Evolutionary conservation across 1,284 basidiomycete genomes (phyloP), one percentile per base, ranked within the genome.

Genomic region (Cryptococcus hybrid): DNA sequence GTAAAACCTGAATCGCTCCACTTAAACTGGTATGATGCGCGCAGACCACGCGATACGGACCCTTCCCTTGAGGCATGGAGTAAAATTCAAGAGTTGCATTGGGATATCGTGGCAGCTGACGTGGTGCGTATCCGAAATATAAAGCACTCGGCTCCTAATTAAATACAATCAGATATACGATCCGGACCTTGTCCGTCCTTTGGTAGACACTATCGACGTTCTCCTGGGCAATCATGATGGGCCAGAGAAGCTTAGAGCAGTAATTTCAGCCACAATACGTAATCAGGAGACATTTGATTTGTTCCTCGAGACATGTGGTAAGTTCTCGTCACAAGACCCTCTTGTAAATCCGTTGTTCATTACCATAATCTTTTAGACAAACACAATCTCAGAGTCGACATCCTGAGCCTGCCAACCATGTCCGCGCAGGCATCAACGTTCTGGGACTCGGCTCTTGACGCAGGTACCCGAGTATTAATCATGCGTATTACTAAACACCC

Each of bases 241-340:
- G n/a, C n/a, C n/a, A n/a, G 43, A 54, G 7, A 52, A 55, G 5
- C 54, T 18, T 24, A 9, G 51, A 1, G 73, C 71, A 1, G 56
- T 78, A 35, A 61, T 78, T 3, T 72, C 77, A 2, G 77, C 78
- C 3, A 79, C 78, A 1, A 67, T 78, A 12, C 67, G 78, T n/a
- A 79, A 78, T 58, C 61, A 69, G 51, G 47, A 60, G 12, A 79
- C 78, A 4, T 72, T 78, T 24, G 58, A 61, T 2, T 47, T 65
- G 3, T 79, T 79, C 54, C n/a, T 63, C 13, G 37, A 56, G 0
- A 63, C 54, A 1, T 78, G 77, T 51, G 40, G 73, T 73, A 51
- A 30, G 69, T 63, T 35, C 46, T 34, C 24, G 8, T 34, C n/a
- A 49, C 34, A 9, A 37, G 18, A 50, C 48, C 35, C 35, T 11